A percentile compares a stretch with the other conserved stretches of the same genome.
Evolutionary conservation across 169 alveolate genomes (phyloP).

Genomic region (Cyclospora cayetanensis): DNA sequence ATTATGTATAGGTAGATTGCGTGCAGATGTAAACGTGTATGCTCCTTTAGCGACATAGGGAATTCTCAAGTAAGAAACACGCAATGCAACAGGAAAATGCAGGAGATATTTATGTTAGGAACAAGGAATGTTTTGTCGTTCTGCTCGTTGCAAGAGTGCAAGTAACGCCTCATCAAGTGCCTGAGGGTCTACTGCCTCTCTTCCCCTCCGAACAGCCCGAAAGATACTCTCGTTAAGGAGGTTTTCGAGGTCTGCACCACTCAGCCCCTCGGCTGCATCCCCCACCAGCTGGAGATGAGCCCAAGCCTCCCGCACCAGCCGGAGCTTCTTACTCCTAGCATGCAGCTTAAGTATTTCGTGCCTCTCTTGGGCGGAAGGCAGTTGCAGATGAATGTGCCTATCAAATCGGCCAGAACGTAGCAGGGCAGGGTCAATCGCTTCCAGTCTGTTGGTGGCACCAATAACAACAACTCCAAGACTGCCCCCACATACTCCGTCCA

Average conservation of each 20-base stretch:
- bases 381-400: slow-evolving; percentile 87
- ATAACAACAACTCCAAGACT: slow-evolving; percentile 82
- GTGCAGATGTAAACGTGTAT: no score
- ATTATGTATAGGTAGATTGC: no score
- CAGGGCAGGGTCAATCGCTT: slow-evolving; percentile 88
- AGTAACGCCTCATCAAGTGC: slow-evolving; percentile 42
- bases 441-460: slow-evolving; percentile 91
- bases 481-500: slow-evolving; percentile 93
- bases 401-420: slow-evolving; percentile 95
- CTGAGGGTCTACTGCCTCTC: neutral
- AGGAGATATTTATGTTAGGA: neutral
- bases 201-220: slow-evolving; percentile 76
- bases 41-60: no score
- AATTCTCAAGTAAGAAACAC: neutral
- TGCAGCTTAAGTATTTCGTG: slow-evolving; percentile 73
- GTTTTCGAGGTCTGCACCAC: slow-evolving; percentile 92
- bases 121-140: neutral
- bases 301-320: slow-evolving; percentile 60
- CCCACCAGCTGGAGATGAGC: slow-evolving; percentile 81
- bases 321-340: slow-evolving; percentile 76
- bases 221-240: slow-evolving; percentile 89
- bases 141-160: slow-evolving; percentile 9
- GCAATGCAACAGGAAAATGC: neutral
- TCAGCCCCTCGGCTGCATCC: slow-evolving; percentile 87
- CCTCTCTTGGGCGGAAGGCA: slow-evolving; percentile 91